These are phyloP conservation scores for Salix dunnii DNA, from an alignment of 345 rosid genomes.

Conservation along the genomic window DNA sequence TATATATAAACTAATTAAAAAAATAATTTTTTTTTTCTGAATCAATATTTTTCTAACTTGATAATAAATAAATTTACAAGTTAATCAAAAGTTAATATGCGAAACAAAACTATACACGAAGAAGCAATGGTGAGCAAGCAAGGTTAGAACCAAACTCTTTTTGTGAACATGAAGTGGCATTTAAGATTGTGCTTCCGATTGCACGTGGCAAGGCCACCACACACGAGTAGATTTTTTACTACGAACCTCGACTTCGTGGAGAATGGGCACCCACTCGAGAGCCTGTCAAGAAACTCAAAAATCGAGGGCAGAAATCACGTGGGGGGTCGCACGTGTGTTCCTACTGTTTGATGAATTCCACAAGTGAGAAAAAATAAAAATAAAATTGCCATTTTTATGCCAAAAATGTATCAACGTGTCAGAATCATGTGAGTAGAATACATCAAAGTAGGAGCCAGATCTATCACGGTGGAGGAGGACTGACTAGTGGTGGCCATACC, in stretches of 20 bases:
- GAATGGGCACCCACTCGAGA: neutral
- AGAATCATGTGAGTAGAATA: neutral
- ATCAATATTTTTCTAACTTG: no score
- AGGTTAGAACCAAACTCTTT: neutral
- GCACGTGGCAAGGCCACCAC: neutral
- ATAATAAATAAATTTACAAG: no score
- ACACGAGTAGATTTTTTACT: neutral
- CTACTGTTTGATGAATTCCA: neutral
- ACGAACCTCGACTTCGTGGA: neutral
- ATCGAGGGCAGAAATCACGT: neutral
- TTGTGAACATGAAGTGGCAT: neutral
- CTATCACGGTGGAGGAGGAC: neutral
- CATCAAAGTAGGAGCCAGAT: neutral
- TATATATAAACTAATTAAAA: no score
- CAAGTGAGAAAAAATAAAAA: neutral
- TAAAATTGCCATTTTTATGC: neutral
- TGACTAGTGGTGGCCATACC: neutral
- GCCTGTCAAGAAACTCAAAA: neutral
- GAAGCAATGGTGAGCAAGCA: neutral
- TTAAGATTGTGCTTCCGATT: neutral
- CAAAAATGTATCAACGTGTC: neutral
- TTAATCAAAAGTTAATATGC: no score
- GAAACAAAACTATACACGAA: no score
- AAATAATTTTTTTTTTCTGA: no score
- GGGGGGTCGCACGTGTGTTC: neutral